Evolutionary conservation across 2,329 filamentous ascomycete genomes (phyloP).

Genomic region (Xylariaceae sp.): DNA sequence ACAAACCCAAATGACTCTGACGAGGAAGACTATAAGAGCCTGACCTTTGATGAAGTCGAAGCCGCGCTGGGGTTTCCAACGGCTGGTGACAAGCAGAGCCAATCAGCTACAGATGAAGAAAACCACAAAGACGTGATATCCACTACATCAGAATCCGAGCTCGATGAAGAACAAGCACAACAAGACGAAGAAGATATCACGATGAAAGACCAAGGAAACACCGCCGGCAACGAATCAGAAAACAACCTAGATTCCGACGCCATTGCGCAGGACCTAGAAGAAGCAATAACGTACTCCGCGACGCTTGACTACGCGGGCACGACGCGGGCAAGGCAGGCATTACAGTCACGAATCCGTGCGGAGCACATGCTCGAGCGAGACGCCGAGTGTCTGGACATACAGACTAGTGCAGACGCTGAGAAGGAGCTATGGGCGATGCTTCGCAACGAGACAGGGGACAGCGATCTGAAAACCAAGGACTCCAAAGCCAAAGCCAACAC

Average conservation of each 20-base stretch:
- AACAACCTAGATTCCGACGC: slow-evolving; percentile 13
- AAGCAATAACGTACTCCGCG: slow-evolving; percentile 34
- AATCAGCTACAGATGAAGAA: slow-evolving; percentile 17
- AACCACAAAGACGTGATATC: slow-evolving; percentile 1
- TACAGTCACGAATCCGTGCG: slow-evolving; percentile 29
- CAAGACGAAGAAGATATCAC: slow-evolving; percentile 13
- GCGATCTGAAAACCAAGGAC: background rate
- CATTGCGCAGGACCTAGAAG: slow-evolving; percentile 33
- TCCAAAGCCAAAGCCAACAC: background rate
- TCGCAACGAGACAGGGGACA: slow-evolving; percentile 6
- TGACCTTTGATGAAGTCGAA: slow-evolving; percentile 55
- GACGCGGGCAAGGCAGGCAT: slow-evolving; percentile 22
- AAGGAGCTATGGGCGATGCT: slow-evolving; percentile 34
- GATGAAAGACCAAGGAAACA: slow-evolving; percentile 26
- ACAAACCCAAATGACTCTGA: slow-evolving; percentile 15
- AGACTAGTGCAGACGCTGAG: slow-evolving; percentile 33
- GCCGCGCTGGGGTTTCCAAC: slow-evolving; percentile 40
- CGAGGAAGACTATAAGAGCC: slow-evolving; percentile 33
- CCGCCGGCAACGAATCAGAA: slow-evolving; percentile 38
- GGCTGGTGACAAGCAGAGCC: background rate
- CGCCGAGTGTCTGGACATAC: slow-evolving; percentile 32
- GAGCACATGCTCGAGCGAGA: slow-evolving; percentile 38
- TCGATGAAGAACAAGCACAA: slow-evolving; percentile 29
- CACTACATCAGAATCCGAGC: too few relatives aligned
- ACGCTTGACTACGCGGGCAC: slow-evolving; percentile 19